These are phyloP conservation scores for Cladosporium sphaerospermum DNA, from an alignment of 2,329 filamentous ascomycete genomes.

Conservation along the genomic window DNA sequence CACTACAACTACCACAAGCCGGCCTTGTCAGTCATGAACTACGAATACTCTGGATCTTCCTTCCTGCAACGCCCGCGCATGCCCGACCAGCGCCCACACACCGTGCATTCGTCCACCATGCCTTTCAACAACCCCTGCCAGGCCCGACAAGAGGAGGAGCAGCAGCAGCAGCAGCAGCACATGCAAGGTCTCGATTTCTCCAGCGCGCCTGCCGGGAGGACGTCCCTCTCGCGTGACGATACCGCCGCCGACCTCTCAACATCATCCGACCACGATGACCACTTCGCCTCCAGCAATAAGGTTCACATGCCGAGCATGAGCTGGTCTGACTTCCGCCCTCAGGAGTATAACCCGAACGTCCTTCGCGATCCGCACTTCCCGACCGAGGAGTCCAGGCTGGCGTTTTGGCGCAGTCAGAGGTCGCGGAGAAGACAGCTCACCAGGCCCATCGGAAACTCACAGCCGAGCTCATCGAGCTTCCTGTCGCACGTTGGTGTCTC, in stretches of 20 bases:
- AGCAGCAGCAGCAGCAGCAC: neutral
- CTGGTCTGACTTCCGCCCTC: constrained; percentile 1
- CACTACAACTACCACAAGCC: neutral
- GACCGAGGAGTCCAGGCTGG: constrained; percentile 8
- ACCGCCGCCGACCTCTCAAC: constrained; percentile 22
- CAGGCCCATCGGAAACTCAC: constrained; percentile 3
- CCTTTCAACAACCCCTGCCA: constrained; percentile 1
- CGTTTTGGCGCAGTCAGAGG: constrained; percentile 10
- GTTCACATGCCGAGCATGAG: constrained; percentile 1
- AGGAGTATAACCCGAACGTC: neutral
- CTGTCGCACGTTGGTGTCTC: neutral
- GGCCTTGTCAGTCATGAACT: constrained; percentile 1
- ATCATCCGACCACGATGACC: neutral
- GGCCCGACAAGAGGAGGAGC: neutral
- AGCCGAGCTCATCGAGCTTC: neutral
- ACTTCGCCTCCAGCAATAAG: neutral
- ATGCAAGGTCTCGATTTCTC: constrained; percentile 8
- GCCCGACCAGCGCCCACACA: constrained; percentile 18
- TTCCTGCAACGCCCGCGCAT: constrained; percentile 12
- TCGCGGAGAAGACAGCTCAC: constrained; percentile 7
- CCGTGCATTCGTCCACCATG: constrained; percentile 18
- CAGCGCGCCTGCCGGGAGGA: neutral
- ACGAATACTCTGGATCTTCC: constrained; percentile 12
- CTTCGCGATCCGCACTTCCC: constrained; percentile 5
- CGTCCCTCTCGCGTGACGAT: constrained; percentile 23